Evolutionary conservation across 768 basidiomycete genomes (phyloP), one percentile per base, ranked within the genome.

Genomic region (Trametes cubensis): DNA sequence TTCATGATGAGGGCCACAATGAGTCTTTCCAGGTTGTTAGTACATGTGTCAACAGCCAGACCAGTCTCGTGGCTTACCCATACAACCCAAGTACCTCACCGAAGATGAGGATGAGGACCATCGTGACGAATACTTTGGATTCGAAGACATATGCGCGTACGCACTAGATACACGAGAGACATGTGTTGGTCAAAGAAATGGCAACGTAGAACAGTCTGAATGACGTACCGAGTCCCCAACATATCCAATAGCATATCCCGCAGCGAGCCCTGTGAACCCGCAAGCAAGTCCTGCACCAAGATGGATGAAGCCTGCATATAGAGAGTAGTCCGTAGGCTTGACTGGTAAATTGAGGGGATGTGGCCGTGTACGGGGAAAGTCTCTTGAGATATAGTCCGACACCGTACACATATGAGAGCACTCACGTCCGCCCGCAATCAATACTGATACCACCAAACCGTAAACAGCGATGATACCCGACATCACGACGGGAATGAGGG

Each of bases 401-500:
- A n/a, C 4, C 2, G 30, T 10, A 42, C 26, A 14, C 59, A 64
- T 76, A 70, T 59, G 8, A 38, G 8, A 38, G 55, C 14, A 79
- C 83, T 69, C 64, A 86, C 84, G 69, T 61, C 76, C 77, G 56
- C 92, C 92, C 18, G 90, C 83, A 63, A 97, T 97, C 59, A 98
- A 84, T 30, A 98, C 95, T 4, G 93, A 92, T 15, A 98, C 95
- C 10, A 98, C 96, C 44, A 98, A 83, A 8, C 95, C 95, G 72
- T 98, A 98, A 40, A 98, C 95, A 30, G 95, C 95, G 67, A 97
- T 95, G 75, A 97, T 97, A 78, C 95, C 95, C 60, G 94, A 92
- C 95, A 98, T 97, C 74, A 98, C 94, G 39, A 97, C 95, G 4
- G 95, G 95, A 65, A 98, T 94, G 55, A 97, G 82, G 17, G 94